Conservation (phyloP, 805 yeast species). For the Saccharomyces kudriavzevii region DNA sequence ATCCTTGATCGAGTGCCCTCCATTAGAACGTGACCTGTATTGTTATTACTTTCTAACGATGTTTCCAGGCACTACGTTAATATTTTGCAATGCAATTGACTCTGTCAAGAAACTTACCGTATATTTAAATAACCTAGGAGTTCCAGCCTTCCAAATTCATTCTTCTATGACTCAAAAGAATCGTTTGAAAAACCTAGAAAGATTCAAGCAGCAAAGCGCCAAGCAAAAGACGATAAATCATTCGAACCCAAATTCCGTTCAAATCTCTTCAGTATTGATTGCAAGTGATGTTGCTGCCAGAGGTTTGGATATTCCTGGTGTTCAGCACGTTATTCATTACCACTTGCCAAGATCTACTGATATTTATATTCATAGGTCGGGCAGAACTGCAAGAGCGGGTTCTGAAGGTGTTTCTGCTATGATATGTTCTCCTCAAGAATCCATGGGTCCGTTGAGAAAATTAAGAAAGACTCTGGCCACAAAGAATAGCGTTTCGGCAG, state of each 20-base stretch:
- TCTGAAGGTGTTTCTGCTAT: slow-evolving; percentile 88
- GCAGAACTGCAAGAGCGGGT: slow-evolving; percentile 97
- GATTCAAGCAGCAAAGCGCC: slow-evolving; percentile 37
- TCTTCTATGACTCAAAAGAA: slow-evolving; percentile 94
- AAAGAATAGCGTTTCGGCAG: slow-evolving; percentile 9
- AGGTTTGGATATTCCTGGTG: slow-evolving; percentile 86
- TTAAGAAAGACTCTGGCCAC: slow-evolving; percentile 50
- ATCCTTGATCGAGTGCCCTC: slow-evolving; percentile 84
- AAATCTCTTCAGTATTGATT: slow-evolving; percentile 52
- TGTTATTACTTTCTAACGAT: slow-evolving; percentile 77
- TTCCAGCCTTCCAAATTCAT: slow-evolving; percentile 71
- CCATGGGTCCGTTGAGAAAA: slow-evolving; percentile 77
- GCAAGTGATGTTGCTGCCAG: slow-evolving; percentile 98
- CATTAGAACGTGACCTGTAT: slow-evolving; percentile 82
- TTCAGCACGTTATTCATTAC: slow-evolving; percentile 91
- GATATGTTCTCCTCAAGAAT: slow-evolving; percentile 89
- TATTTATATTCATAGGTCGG: slow-evolving; percentile 89
- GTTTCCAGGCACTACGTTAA: slow-evolving; percentile 84
- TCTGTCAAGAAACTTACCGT: slow-evolving; percentile 83
- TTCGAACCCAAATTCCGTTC: not conserved
- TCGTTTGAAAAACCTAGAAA: slow-evolving; percentile 76
- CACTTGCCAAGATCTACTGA: slow-evolving; percentile 94
- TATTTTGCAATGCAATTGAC: slow-evolving; percentile 92
- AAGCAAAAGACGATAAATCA: not conserved
- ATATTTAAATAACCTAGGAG: slow-evolving; percentile 56